Base-by-base conservation (phyloP, 2,329 filamentous ascomycete species). In the Cytospora leucostoma region DNA sequence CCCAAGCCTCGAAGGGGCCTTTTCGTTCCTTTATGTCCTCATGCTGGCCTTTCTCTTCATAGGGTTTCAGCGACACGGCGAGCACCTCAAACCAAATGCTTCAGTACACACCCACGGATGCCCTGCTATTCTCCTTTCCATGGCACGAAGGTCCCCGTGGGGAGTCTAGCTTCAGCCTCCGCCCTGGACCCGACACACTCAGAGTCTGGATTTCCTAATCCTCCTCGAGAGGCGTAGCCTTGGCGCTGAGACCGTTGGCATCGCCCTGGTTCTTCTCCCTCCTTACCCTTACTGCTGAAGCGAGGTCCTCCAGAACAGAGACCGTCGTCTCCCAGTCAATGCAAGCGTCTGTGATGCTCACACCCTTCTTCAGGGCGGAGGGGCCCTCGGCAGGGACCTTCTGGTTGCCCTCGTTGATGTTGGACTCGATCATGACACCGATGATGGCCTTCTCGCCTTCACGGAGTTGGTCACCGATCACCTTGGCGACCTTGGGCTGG, bases 401-500 rank as follows among this genome's bases (percentile, higher is more conserved):
- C 74, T 93, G 90, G 82, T 88, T 92, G 68, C 87, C 85, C 79
- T 97, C 95, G 77, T 94, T 88, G 82, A 98, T 94, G 79, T 98
- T 94, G 73, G 92, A 97, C 82, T 99, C 94, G 71, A 99, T 96
- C 94, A 99, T 99, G 74, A 98, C 92, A 75, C 93, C 95, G 68
- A 98, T 86, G 71, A 99, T 96, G 68, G 87, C 89, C 64, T 86
- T 89, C 80, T 99, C 92, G 65, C 94, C 94, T 68, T 90, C 88
- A 58, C 90, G 88, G 68, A 99, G 83, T 80, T 99, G 94, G 61
- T 96, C 91, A 37, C 85, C 89, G 66, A 99, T 81, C 59, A 83
- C 84, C 75, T 90, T 86, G 68, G 94, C 93, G 52, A 98, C 94
- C 79, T 94, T 90, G 71, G 95, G 95, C 80, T 99, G 94, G 80